A percentile compares a stretch with the other conserved stretches of the same genome.
Evolutionary conservation across 2,329 filamentous ascomycete genomes (phyloP).

Genomic region (Botryotinia convoluta): DNA sequence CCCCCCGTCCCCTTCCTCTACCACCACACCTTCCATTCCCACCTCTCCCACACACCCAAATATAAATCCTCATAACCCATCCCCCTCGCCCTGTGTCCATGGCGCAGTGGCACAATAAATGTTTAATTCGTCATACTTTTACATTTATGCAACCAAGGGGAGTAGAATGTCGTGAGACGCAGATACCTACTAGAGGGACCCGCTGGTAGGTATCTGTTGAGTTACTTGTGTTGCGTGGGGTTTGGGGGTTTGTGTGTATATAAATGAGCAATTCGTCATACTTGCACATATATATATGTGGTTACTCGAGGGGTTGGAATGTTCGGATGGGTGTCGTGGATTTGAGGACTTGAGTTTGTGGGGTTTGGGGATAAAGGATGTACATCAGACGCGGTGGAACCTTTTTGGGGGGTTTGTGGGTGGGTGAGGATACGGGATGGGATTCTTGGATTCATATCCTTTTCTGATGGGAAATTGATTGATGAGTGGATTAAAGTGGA

Average conservation of each 20-base stretch:
- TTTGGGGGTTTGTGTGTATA: background rate
- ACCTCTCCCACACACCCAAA: background rate
- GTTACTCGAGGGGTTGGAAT: background rate
- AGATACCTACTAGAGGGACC: background rate
- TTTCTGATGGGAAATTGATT: background rate
- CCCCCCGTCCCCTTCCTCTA: background rate
- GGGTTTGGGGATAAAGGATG: background rate
- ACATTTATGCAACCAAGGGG: background rate
- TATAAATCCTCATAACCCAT: background rate
- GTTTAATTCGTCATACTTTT: background rate
- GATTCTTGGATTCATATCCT: background rate
- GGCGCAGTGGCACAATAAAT: conserved; percentile 4
- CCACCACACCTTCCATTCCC: background rate
- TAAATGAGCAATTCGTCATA: background rate
- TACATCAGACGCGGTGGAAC: conserved; percentile 2
- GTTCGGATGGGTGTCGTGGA: no score
- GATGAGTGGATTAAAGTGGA: background rate
- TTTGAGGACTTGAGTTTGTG: background rate
- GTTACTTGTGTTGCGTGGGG: background rate
- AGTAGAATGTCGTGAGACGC: background rate
- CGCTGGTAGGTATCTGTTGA: background rate
- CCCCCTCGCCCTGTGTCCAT: background rate
- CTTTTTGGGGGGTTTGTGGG: background rate
- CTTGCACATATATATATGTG: background rate
- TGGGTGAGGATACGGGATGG: background rate